Evolutionary conservation across 2,329 filamentous ascomycete species (phyloP).

Genomic region (Hortaea werneckii): DNA sequence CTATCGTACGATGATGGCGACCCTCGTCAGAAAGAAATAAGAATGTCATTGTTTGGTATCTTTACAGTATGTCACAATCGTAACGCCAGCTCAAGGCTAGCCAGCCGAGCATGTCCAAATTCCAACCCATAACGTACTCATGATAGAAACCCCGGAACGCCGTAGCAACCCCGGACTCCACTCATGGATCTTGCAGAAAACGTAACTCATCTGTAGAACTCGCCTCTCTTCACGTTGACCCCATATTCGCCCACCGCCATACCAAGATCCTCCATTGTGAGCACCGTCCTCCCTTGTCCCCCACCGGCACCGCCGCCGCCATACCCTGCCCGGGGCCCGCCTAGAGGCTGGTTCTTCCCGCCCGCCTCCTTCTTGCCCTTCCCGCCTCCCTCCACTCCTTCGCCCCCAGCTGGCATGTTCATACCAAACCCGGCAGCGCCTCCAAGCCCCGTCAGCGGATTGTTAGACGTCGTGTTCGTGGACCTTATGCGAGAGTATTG

Average conservation of each 20-base stretch:
- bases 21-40: too few species aligned
- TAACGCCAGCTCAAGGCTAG: not conserved
- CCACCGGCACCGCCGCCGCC: slow-evolving; percentile 83
- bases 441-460: slow-evolving; percentile 79
- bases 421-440: slow-evolving; percentile 64
- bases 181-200: too few species aligned
- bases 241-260: slow-evolving; percentile 98
- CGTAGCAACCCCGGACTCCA: too few species aligned
- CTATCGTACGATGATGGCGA: too few species aligned
- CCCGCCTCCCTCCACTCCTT: slow-evolving; percentile 41
- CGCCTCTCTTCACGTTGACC: slow-evolving; percentile 91
- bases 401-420: slow-evolving; percentile 38
- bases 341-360: slow-evolving; percentile 32
- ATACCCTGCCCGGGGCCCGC: slow-evolving; percentile 43
- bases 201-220: slow-evolving; percentile 68
- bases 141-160: too few species aligned
- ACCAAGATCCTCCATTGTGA: slow-evolving; percentile 97
- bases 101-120: not conserved
- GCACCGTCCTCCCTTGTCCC: slow-evolving; percentile 79
- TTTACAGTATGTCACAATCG: not conserved
- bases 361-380: slow-evolving; percentile 28
- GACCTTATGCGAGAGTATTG: slow-evolving; percentile 93
- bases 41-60: too few species aligned
- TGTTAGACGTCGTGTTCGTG: slow-evolving; percentile 82
- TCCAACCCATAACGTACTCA: not conserved